Evolutionary conservation across 495 filamentous ascomycete species (phyloP).

Genomic region (Xylaria curta): DNA sequence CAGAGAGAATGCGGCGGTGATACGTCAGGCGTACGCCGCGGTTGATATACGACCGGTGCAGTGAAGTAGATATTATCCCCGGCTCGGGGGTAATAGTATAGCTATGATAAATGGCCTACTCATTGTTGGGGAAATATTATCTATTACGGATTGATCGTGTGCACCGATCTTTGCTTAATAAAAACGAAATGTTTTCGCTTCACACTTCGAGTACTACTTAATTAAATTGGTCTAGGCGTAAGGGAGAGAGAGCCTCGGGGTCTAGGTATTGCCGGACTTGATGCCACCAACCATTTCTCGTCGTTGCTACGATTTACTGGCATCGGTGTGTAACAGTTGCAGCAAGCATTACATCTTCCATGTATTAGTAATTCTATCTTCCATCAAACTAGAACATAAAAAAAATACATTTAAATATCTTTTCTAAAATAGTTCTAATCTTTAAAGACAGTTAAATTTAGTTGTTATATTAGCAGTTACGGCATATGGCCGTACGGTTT

Average conservation of each 20-base stretch:
- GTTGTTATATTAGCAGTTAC: neutral
- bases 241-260: neutral
- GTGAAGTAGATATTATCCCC: neutral
- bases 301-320: neutral
- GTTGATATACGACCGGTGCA: conserved; percentile 18
- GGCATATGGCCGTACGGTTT: too few relatives aligned
- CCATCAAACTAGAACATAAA: neutral
- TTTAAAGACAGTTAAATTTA: neutral
- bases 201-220: too few relatives aligned
- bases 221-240: neutral
- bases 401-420: neutral
- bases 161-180: neutral
- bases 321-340: neutral
- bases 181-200: too few relatives aligned
- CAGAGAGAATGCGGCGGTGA: conserved; percentile 29
- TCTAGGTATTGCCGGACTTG: neutral
- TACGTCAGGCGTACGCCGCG: conserved; percentile 31
- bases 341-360: neutral
- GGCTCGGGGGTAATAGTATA: neutral
- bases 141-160: neutral
- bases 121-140: neutral
- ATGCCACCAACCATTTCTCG: neutral
- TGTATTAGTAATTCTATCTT: neutral
- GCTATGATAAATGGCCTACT: neutral
- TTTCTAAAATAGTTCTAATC: neutral